Conservation (phyloP, 805 yeast genomes). For the Candida berthetii region DNA sequence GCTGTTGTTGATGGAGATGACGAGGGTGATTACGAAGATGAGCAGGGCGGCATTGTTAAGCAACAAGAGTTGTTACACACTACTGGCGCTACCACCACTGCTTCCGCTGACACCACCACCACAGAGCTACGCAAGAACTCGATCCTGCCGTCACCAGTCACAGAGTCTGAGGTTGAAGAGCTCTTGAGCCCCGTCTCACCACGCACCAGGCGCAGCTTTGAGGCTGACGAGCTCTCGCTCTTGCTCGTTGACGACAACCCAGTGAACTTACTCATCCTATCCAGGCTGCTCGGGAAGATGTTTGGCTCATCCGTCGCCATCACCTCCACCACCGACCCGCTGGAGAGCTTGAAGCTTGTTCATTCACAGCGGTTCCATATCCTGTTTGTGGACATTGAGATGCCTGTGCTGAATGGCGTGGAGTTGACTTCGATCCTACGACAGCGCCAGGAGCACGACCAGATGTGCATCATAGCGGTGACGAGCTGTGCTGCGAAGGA, state of each 20-base stretch:
- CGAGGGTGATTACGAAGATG: no score
- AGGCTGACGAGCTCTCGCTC: background rate
- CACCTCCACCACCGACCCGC: background rate
- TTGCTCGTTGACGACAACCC: conserved; percentile 1
- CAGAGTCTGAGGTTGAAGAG: background rate
- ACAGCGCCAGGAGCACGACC: conserved; percentile 5
- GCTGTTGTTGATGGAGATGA: no score
- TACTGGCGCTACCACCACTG: no score
- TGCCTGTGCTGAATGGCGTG: conserved; percentile 35
- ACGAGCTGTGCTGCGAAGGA: conserved; percentile 26
- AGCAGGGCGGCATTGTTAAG: no score
- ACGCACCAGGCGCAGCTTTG: background rate
- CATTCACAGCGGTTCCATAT: conserved; percentile 20
- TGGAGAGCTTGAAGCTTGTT: background rate
- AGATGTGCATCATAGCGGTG: conserved; percentile 32
- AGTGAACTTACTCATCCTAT: background rate
- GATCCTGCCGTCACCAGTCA: background rate
- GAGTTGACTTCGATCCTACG: conserved; percentile 25
- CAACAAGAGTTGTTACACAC: no score
- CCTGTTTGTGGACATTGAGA: conserved; percentile 37
- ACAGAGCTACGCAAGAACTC: background rate
- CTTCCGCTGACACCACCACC: no score
- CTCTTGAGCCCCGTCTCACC: background rate
- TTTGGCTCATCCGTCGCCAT: background rate
- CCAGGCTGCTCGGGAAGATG: background rate